Percentiles rank a stretch among this genome's conserved stretches.
These are phyloP conservation scores for Porcisia deanei DNA, from an alignment of 208 protist species.

Conservation along the genomic window DNA sequence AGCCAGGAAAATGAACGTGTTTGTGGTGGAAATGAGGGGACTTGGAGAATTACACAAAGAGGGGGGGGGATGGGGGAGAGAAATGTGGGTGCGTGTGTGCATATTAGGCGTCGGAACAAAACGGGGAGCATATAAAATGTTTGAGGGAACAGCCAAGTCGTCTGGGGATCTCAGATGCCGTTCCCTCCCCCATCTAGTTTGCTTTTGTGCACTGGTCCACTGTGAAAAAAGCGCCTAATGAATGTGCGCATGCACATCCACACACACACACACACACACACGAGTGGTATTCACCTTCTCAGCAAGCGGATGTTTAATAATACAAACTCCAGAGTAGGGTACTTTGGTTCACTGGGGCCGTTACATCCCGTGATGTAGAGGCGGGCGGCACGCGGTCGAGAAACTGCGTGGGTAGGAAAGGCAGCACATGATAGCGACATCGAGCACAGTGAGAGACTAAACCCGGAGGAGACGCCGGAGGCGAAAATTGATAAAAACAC, in stretches of 20 bases:
- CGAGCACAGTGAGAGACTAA: background rate
- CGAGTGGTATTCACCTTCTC: too few species aligned
- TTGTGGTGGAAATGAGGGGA: background rate
- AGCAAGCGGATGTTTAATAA: too few species aligned
- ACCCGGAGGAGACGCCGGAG: background rate
- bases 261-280: too few species aligned
- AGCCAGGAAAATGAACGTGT: background rate
- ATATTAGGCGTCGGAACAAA: too few species aligned
- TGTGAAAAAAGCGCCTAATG: too few species aligned
- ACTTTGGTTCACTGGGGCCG: background rate
- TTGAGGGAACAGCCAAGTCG: too few species aligned
- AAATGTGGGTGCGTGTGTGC: background rate
- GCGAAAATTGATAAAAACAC: background rate
- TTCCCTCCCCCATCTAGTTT: too few species aligned
- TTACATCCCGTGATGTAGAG: background rate
- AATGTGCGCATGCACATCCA: too few species aligned
- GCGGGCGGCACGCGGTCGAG: background rate
- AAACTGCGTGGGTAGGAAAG: background rate
- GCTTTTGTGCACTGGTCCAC: too few species aligned
- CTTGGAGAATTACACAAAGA: background rate
- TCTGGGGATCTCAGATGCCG: too few species aligned
- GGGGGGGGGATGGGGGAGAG: background rate
- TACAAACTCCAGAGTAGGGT: slow-evolving; percentile 1
- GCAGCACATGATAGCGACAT: background rate
- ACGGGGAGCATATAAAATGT: too few species aligned